Conservation (phyloP, 371 early-diverging fungal genomes). For the Chytridium lagenaria region DNA sequence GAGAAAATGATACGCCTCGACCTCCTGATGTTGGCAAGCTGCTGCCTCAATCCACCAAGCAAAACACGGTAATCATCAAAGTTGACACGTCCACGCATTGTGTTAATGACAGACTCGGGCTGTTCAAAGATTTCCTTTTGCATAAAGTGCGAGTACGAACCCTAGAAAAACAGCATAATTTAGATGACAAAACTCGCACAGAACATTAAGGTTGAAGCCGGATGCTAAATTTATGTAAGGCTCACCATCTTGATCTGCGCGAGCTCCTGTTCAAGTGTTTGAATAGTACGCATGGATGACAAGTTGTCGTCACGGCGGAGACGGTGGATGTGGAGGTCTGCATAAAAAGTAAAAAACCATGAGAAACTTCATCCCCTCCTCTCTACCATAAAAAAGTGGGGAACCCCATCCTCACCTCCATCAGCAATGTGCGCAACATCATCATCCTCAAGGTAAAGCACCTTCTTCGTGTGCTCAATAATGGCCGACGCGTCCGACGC, state of each 20-base stretch:
- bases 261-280: constrained; percentile 97
- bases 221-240: background rate
- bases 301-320: constrained; percentile 90
- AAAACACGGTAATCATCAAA: constrained; percentile 90
- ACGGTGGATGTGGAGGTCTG: constrained; percentile 98
- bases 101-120: constrained; percentile 99
- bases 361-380: background rate
- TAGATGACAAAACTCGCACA: background rate
- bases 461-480: constrained; percentile 99
- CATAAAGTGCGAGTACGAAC: constrained; percentile 98
- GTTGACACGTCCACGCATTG: constrained; percentile 99
- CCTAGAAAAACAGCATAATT: constrained; percentile 67
- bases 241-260: constrained; percentile 79
- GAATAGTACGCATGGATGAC: constrained; percentile 91
- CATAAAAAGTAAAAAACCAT: constrained; percentile 28
- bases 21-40: constrained; percentile 92
- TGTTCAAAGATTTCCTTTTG: constrained; percentile 99
- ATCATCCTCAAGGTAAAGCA: constrained; percentile 98
- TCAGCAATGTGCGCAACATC: constrained; percentile 97
- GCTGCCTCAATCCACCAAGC: constrained; percentile 94
- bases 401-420: constrained; percentile 65
- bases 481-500: constrained; percentile 99
- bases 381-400: constrained; percentile 10
- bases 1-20: constrained; percentile 97
- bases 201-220: constrained; percentile 11